Evolutionary conservation across 208 protist species (phyloP).

Genomic region (Wallacemonas sp.): DNA sequence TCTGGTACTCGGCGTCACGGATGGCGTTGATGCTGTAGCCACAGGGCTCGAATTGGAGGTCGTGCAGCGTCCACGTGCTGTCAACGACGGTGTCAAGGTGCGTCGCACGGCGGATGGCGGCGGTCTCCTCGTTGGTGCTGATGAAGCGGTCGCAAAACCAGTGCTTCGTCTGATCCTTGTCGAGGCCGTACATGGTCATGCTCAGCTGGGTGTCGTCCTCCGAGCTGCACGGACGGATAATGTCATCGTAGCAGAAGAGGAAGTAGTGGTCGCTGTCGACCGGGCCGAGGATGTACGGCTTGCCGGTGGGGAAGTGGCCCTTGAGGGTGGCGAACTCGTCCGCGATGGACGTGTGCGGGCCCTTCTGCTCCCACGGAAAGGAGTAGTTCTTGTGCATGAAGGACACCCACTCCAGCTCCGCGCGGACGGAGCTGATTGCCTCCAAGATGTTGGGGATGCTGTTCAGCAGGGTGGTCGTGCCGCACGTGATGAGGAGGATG

Average conservation of each 20-base stretch:
- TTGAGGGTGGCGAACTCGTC: constrained; percentile 85
- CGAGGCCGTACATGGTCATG: constrained; percentile 93
- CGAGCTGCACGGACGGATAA: constrained; percentile 59
- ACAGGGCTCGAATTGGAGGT: constrained; percentile 93
- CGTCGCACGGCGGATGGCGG: constrained; percentile 64
- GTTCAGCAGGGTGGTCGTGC: constrained; percentile 93
- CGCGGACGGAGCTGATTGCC: constrained; percentile 73
- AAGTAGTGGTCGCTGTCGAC: constrained; percentile 94
- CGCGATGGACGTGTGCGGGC: constrained; percentile 79
- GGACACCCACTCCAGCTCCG: constrained; percentile 87
- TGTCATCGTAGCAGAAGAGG: constrained; percentile 91
- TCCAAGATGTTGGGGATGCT: constrained; percentile 81
- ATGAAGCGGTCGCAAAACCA: constrained; percentile 84
- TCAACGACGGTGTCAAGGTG: constrained; percentile 75
- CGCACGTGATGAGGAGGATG: constrained; percentile 94
- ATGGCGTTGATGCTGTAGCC: constrained; percentile 96
- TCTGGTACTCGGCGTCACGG: constrained; percentile 86
- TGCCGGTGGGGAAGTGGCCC: constrained; percentile 76
- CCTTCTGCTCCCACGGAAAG: constrained; percentile 91
- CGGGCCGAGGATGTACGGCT: constrained; percentile 90
- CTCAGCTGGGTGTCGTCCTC: constrained; percentile 85
- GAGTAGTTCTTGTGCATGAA: constrained; percentile 95
- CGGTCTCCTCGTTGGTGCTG: constrained; percentile 67
- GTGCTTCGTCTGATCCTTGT: constrained; percentile 72
- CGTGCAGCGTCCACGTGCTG: constrained; percentile 80